Evolutionary conservation across 177 flowering plant genomes (phyloP).

Genomic region (Vitis hybrid): DNA sequence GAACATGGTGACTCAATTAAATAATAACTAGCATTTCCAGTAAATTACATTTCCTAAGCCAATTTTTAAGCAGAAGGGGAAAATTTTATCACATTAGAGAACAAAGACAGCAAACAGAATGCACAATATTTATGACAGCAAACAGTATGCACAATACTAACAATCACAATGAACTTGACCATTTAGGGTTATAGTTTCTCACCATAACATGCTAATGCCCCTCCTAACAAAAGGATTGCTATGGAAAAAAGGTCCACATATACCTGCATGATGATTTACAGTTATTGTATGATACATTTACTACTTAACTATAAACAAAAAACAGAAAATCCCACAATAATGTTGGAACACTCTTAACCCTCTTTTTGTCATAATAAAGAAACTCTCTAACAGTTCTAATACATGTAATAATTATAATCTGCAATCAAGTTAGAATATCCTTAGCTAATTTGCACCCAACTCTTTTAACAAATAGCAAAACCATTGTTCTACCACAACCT

Average conservation of each 20-base stretch:
- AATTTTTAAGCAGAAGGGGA: background rate
- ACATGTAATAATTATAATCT: background rate
- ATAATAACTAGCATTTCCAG: background rate
- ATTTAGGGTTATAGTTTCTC: constrained; percentile 23
- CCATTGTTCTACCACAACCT: background rate
- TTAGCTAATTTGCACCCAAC: background rate
- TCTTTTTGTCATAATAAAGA: background rate
- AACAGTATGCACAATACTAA: background rate
- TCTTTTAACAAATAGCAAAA: background rate
- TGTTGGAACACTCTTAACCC: background rate
- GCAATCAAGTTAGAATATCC: no score
- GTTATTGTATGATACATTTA: constrained; percentile 10
- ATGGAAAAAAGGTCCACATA: constrained; percentile 64
- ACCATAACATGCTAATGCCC: constrained; percentile 85
- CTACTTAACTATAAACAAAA: background rate
- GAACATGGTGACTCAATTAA: background rate
- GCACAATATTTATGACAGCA: background rate
- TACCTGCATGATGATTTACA: constrained; percentile 53
- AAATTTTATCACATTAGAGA: background rate
- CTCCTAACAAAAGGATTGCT: constrained; percentile 58
- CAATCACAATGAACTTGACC: background rate
- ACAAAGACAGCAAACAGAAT: background rate
- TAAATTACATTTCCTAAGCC: background rate
- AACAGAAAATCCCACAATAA: background rate
- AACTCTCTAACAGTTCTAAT: background rate